Base-by-base conservation (phyloP, 2,329 filamentous ascomycete genomes). In the Parafenestella ontariensis region DNA sequence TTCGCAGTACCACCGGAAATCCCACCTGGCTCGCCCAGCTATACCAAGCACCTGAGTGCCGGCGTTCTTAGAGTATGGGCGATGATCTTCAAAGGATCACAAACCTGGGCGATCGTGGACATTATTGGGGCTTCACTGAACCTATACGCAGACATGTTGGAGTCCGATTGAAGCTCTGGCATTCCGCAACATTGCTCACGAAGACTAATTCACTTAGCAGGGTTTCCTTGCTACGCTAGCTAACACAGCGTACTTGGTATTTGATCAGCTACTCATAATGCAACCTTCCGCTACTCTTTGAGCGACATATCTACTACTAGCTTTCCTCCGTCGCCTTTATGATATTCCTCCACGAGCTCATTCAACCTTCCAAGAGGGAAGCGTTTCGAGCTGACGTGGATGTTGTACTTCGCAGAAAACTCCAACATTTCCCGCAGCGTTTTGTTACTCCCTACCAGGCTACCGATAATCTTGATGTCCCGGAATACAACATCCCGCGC, bases 271-370 rank as follows among this genome's bases (percentile, higher is more conserved):
- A 18, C 13, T 26, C 18, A 37, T 23, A n/a, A 7, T 21, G 13
- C 21, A 5, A 18, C 8, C 13, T 39, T 28, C 6, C 5, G n/a
- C 37, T 54, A 64, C 11, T 55, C 18, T 20, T 54, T 23, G 1
- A 69, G 33, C 57, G 76, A 62, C 69, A 76, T 67, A 51, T 81
- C 79, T 49, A 81, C 63, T 0, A 79, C 79, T 18, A 81, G 62
- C 57, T 81, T 81, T 3, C 79, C 79, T n/a, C 78, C 77, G 17
- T 65, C 62, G 2, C 75, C 77, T 51, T 76, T 77, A 41, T 79
- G 74, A 58, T 81, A 81, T 43, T 79, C 77, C 5, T 70, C 65
- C 4, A 80, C 79, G 20, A 81, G 65, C 10, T 76, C 74, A 54
- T 80, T 80, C 49, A 80, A 56, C 29, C 64, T 64, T 1, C 57